These are phyloP conservation scores for Saccharomyces hybrid DNA, from an alignment of 1,139 yeast species.

Conservation along the genomic window DNA sequence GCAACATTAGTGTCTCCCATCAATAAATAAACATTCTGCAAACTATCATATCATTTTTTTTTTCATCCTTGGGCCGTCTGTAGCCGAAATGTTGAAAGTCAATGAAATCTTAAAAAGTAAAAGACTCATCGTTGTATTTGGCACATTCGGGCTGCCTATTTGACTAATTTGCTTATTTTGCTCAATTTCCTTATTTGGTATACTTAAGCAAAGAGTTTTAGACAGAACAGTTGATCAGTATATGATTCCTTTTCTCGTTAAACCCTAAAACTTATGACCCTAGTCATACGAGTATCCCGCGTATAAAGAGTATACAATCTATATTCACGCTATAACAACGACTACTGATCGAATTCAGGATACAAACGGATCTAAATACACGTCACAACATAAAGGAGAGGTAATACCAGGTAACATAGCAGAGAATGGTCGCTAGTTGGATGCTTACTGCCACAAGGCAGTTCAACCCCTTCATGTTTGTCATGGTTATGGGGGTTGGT, in stretches of 20 bases:
- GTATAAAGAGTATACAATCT: neutral
- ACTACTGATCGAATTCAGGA: neutral
- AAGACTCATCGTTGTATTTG: neutral
- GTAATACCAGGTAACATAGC: too few species aligned
- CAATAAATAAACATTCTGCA: neutral
- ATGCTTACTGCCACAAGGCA: neutral
- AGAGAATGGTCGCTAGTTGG: neutral
- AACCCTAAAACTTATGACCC: neutral
- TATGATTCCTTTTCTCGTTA: neutral
- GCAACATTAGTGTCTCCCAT: neutral
- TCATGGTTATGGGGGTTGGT: conserved; percentile 77
- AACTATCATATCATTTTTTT: neutral
- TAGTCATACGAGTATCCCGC: neutral
- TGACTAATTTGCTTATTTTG: neutral
- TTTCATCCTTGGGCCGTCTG: neutral
- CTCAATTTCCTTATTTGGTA: neutral
- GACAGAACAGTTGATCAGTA: neutral
- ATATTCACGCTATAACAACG: neutral
- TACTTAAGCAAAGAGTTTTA: neutral
- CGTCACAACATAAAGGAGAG: too few species aligned
- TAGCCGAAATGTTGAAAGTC: neutral
- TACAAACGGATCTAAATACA: too few species aligned
- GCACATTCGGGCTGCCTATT: neutral
- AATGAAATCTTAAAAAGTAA: too few species aligned
- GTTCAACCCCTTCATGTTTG: conserved; percentile 57